Base-by-base conservation (phyloP, 768 basidiomycete genomes). In the Boletus pseudopeckii region DNA sequence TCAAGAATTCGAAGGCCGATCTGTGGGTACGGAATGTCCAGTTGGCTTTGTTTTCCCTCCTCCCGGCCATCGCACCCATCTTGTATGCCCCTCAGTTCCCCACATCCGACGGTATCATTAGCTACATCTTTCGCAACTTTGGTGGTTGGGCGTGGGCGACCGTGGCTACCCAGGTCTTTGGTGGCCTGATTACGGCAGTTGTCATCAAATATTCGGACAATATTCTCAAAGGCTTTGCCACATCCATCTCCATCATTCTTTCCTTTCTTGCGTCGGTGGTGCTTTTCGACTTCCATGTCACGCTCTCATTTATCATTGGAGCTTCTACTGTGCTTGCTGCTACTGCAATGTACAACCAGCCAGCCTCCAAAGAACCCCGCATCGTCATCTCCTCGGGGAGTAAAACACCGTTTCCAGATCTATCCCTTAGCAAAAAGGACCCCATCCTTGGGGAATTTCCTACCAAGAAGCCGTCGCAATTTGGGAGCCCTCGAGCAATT, bases 171-270 rank as follows among this genome's bases (percentile, higher is more conserved):
- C 94, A 98, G 71, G 95, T 97, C 36, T 80, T 95, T 54, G 97
- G 97, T 28, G 96, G 97, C 1, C 77, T 98, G 42, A 71, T 98
- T 56, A 98, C 96, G 5, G 96, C 97, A 1, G 71, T 98, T 30
- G 97, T 98, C 54, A 98, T 98, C 80, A 92, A 95, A 70, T 96
- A 98, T 67, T 90, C 90, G 52, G 92, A 94, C 72, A 98, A 97
- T 68, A 92, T 91, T 62, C 77, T 92, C 64, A 96, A 97, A 68
- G 96, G 96, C n/a, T 99, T 99, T 64, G 96, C 96, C 5, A 99
- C 96, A 2, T 88, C 85, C 57, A 79, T 98, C 40, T 90, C 89
- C 57, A 99, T 98, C 73, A 85, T 98, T 52, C 75, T 98, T 38
- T 95, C 93, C 48, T 99, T 96, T 83, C 81, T 96, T 54, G 92